Conservation (phyloP, 371 early-diverging fungal species). For the Syncephalastrum sp. region DNA sequence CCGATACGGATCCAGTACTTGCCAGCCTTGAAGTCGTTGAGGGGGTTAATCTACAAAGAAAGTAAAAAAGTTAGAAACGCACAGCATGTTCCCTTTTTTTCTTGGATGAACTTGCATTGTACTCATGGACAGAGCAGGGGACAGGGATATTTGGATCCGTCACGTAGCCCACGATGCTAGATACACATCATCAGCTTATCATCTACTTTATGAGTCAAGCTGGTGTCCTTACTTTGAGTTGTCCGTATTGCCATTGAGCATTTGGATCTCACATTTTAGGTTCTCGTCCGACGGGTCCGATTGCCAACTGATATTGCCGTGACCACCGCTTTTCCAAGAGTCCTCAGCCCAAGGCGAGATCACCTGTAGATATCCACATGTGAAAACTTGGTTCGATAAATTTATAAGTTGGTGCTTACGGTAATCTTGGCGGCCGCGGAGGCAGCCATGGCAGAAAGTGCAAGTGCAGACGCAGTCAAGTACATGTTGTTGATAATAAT, state of each 20-base stretch:
- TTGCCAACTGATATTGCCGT: constrained; percentile 37
- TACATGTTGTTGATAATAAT: background rate
- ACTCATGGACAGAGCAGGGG: constrained; percentile 9
- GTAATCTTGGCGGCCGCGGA: constrained; percentile 5
- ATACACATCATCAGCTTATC: background rate
- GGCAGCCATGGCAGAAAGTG: constrained; percentile 6
- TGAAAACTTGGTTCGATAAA: background rate
- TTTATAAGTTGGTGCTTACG: background rate
- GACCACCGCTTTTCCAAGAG: constrained; percentile 32
- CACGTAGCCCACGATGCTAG: constrained; percentile 9
- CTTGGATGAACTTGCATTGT: background rate
- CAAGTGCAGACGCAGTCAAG: constrained; percentile 4
- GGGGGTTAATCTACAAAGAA: constrained; percentile 1
- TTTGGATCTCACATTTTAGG: constrained; percentile 35
- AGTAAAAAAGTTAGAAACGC: background rate
- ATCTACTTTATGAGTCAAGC: background rate
- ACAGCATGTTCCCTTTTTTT: background rate
- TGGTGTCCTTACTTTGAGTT: constrained; percentile 28
- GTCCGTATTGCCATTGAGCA: constrained; percentile 28
- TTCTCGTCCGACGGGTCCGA: constrained; percentile 19
- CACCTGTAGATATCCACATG: constrained; percentile 16
- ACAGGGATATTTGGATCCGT: constrained; percentile 7
- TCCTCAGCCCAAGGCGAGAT: constrained; percentile 35
- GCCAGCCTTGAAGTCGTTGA: constrained; percentile 11
- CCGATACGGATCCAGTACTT: constrained; percentile 22